Conservation (phyloP, 805 yeast genomes). For the Ogataea haglerorum region DNA sequence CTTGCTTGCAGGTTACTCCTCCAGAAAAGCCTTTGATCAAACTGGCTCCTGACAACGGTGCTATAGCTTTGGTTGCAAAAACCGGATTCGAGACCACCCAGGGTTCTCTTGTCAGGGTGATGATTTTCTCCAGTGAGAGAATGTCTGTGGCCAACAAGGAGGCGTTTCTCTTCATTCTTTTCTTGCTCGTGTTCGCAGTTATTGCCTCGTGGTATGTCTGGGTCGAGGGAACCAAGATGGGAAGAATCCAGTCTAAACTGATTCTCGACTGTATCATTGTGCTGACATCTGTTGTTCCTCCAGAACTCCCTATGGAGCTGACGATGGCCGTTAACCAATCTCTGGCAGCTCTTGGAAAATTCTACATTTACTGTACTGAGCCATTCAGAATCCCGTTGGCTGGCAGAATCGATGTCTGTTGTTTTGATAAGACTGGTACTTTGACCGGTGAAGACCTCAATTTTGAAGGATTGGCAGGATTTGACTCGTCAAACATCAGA, state of each 20-base stretch:
- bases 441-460: constrained; percentile 94
- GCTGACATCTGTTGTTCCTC: constrained; percentile 97
- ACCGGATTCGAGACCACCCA: constrained; percentile 99
- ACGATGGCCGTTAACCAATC: constrained; percentile 97
- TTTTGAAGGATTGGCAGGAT: constrained; percentile 94
- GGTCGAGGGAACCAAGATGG: constrained; percentile 96
- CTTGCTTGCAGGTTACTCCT: constrained; percentile 84
- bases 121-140: constrained; percentile 96
- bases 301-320: constrained; percentile 97
- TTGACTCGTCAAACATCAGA: constrained; percentile 49
- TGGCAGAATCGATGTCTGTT: constrained; percentile 96
- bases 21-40: constrained; percentile 50
- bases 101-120: constrained; percentile 94
- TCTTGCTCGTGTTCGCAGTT: constrained; percentile 85
- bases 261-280: constrained; percentile 94
- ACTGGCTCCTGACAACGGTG: constrained; percentile 86
- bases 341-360: constrained; percentile 80
- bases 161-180: constrained; percentile 87
- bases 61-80: constrained; percentile 81
- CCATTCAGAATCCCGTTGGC: constrained; percentile 98
- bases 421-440: constrained; percentile 98
- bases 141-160: constrained; percentile 95
- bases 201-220: constrained; percentile 97
- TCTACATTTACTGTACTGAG: constrained; percentile 92
- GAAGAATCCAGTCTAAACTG: constrained; percentile 90